Evolutionary conservation across 2,329 filamentous ascomycete species (phyloP), one percentile per base, ranked within the genome.

Genomic region (Aaosphaeria arxii): DNA sequence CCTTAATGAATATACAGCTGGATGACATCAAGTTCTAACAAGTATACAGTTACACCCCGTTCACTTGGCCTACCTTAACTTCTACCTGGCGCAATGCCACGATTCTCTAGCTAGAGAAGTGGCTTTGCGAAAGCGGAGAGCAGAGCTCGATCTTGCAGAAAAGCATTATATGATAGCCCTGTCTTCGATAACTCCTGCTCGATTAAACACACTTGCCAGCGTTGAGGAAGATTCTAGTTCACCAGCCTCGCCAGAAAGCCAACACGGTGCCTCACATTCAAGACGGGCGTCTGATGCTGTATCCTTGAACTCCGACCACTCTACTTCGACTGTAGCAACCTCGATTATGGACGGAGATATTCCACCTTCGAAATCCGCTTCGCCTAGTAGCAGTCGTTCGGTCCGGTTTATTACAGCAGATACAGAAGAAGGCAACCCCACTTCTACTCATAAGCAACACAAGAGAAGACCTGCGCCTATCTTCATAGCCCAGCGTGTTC

Each of bases 51-150:
- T 61, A 24, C 66, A 71, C 51, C 64, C 66, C n/a, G 44, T 71
- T 5, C 59, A 69, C 46, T 46, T 53, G 1, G 59, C 66, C 6
- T 69, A 64, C 44, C 56, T 72, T 6, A 62, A 68, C 53, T 71
- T 71, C 56, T 71, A 71, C 49, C 58, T 63, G 4, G 70, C 67
- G 3, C 50, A 71, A 7, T 66, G 66, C 6, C 64, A 72, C 48
- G 69, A 72, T 48, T 61, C 63, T 4, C 52, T 70, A 29, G 69
- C 67, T 4, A 60, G 69, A 13, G 61, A 66, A 55, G 64, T 68
- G 28, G 62, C 61, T 4, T 59, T 61, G 5, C 59, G 53, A 38
- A 59, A 66, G 17, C 64, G 69, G 33, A 53, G 53, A 42, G 50
- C 52, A 13, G 63, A 64, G 28, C 58, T 72, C 30, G 60, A 61